Evolutionary conservation across 257 asterid genomes (phyloP).

Genomic region (Gentiana dahurica): DNA sequence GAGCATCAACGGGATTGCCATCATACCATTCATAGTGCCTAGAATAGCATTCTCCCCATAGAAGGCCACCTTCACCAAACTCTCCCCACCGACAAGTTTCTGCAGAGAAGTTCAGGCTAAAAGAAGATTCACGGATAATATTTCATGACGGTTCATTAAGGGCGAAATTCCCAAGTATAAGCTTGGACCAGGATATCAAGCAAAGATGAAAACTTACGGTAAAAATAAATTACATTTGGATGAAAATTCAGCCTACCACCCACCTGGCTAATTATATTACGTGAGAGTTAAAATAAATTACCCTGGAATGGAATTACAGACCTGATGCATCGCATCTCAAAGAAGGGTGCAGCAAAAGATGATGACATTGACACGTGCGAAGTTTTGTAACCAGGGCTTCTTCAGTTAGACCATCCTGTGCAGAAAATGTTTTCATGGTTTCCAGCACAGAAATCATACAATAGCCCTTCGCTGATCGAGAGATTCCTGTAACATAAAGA

Average conservation of each 20-base stretch:
- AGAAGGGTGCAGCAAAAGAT: conserved; percentile 75
- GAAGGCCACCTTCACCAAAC: conserved; percentile 95
- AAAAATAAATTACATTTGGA: too few species aligned
- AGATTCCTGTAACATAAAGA: conserved; percentile 47
- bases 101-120: conserved; percentile 20
- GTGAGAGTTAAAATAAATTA: too few species aligned
- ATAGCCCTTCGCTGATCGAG: conserved; percentile 93
- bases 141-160: too few species aligned
- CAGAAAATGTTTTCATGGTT: conserved; percentile 90
- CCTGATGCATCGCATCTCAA: conserved; percentile 81
- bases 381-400: conserved; percentile 91
- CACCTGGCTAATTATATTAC: too few species aligned
- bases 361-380: conserved; percentile 82
- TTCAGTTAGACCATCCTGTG: conserved; percentile 90
- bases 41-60: conserved; percentile 93
- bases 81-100: conserved; percentile 98
- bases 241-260: too few species aligned
- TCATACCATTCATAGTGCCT: conserved; percentile 86
- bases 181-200: too few species aligned
- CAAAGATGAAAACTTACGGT: too few species aligned
- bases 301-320: conserved; percentile 10
- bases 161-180: too few species aligned
- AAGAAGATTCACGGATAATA: conserved; percentile 9
- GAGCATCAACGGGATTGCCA: conserved; percentile 54
- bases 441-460: conserved; percentile 72